Base-by-base conservation (phyloP, 2,329 filamentous ascomycete species). In the Chrysoporthe puriensis region DNA sequence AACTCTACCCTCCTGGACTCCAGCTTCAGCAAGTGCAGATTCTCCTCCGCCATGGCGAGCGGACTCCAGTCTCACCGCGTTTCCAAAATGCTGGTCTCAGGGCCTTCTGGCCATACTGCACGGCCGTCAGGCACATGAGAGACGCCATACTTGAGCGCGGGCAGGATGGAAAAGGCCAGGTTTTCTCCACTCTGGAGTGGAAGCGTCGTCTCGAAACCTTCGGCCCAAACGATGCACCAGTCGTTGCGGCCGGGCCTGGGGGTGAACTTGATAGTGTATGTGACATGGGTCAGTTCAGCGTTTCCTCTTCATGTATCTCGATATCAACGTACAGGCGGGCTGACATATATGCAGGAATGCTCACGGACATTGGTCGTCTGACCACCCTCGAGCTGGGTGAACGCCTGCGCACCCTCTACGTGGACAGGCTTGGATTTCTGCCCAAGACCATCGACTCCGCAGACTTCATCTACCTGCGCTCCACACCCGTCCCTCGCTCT, bases 21-120 rank as follows among this genome's bases (percentile, higher is more conserved):
- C 86, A 95, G 77, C 88, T 99, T 46, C 91, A 96, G 77, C 88
- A 96, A 69, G 96, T 98, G 62, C 96, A 99, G 81, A 85, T 98
- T 73, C 86, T 94, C 70, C 86, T 94, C 74, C 90, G 91, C 67
- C 91, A 94, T 79, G 91, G 91, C 80, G 88, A 90, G 82, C 90
- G 95, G 67, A 95, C 91, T 8, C 95, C 95, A 40, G 92, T 98
- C 40, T 91, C 89, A 67, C 86, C 92, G n/a, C 91, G 96, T 50
- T 97, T 99, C 78, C 87, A 92, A 76, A 96, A 95, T 80, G 86
- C 87, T 60, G 88, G 88, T 13, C 83, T 91, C n/a, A 77, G 81
- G 56, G 76, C 85, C 62, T 90, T 89, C 79, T 99, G 96, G 96
- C 93, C 96, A 1, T 98, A 97, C 80, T 99, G 96, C 81, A 86